Base-by-base conservation (phyloP, 768 basidiomycete genomes). In the Leccinum uliginosum region DNA sequence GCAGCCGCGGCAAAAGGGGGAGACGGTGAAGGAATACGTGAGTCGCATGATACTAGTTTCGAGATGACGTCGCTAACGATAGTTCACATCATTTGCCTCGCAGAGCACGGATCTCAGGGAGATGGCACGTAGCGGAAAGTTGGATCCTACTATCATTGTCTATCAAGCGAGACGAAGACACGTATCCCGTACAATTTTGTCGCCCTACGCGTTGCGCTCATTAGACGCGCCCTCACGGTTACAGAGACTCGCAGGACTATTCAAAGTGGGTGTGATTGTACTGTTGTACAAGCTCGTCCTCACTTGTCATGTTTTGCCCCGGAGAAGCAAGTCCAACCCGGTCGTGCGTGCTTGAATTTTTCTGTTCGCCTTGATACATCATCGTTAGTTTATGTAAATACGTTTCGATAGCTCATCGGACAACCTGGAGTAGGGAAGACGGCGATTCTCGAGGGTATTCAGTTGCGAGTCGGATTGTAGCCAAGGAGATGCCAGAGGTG, bases 341-440 rank as follows among this genome's bases (percentile, higher is more conserved):
- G 91, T 95, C 62, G 89, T 85, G 71, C 51, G 85, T 55, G 40
- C 9, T 43, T 11, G n/a, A 15, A 35, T 24, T 4, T 3, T 74
- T 15, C n/a, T n/a, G 40, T 17, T 40, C 3, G 17, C 17, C 40
- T 47, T 23, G 38, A n/a, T 14, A 15, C 6, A 50, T 21, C 45
- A 50, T n/a, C n/a, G 52, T 52, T 15, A 10, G 46, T 14, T 5
- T 21, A 40, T n/a, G n/a, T n/a, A n/a, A n/a, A n/a, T n/a, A n/a
- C n/a, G n/a, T n/a, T n/a, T n/a, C n/a, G n/a, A 46, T 51, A 89
- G 87, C 79, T 91, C 47, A 89, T 91, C 54, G 89, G 91, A 6
- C 86, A 89, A 24, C 91, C 93, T 3, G 93, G 93, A 56, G 91
- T 94, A 12, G 93, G 93, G 0, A 97, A 97, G 74, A 96, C 93